Evolutionary conservation across 1,284 basidiomycete species (phyloP).

Genomic region (Rhodofomes roseus): DNA sequence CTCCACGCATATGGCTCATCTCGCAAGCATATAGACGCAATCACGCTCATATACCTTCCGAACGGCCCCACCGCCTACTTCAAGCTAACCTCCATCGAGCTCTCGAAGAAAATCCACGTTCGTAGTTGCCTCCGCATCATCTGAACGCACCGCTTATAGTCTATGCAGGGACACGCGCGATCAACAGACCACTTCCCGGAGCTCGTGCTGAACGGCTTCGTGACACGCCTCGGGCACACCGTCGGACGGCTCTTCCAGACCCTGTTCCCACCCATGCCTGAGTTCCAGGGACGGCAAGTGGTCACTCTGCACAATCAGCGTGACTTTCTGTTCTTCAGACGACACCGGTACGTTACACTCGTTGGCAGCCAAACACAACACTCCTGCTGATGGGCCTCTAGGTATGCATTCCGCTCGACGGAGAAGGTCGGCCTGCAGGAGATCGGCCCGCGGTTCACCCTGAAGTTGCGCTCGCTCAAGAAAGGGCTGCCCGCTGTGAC

Average conservation of each 20-base stretch:
- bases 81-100: constrained; percentile 86
- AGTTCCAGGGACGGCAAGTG: constrained; percentile 96
- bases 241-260: constrained; percentile 95
- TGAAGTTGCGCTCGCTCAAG: constrained; percentile 88
- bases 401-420: constrained; percentile 89
- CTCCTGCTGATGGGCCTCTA: constrained; percentile 33
- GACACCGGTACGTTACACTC: constrained; percentile 66
- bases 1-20: too few relatives aligned
- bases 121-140: constrained; percentile 21
- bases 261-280: constrained; percentile 91
- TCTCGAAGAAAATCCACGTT: constrained; percentile 85
- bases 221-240: constrained; percentile 89
- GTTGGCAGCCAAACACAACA: neutral
- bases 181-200: constrained; percentile 94
- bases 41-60: constrained; percentile 90
- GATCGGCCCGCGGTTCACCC: constrained; percentile 96
- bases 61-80: constrained; percentile 95
- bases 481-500: constrained; percentile 84
- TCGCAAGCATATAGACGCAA: too few relatives aligned
- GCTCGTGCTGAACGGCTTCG: constrained; percentile 94
- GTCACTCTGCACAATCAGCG: constrained; percentile 97
- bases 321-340: constrained; percentile 96
- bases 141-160: neutral
- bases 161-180: constrained; percentile 79
- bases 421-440: constrained; percentile 95